These are phyloP conservation scores for Syzygium jambos DNA, from an alignment of 345 rosid species.

Conservation along the genomic window DNA sequence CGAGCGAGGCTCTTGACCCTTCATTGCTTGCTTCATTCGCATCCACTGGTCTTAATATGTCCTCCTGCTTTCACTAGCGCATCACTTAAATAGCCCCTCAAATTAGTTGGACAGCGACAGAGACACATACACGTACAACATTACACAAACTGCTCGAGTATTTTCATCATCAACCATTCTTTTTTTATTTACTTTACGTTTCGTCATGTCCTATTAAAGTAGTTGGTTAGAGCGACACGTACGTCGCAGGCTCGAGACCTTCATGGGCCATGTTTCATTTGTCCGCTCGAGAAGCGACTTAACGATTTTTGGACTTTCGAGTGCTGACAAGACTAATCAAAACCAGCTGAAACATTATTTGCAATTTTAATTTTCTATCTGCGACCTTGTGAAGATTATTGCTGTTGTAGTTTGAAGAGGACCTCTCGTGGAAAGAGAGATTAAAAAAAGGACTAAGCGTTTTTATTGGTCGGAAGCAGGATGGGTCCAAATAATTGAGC, in stretches of 20 bases:
- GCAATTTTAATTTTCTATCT: background rate
- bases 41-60: background rate
- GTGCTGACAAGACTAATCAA: background rate
- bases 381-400: background rate
- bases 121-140: background rate
- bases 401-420: background rate
- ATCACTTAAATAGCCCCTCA: background rate
- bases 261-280: background rate
- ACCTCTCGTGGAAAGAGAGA: background rate
- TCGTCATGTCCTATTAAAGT: background rate
- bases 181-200: background rate
- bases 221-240: background rate
- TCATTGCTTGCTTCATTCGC: background rate
- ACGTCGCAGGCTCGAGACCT: background rate
- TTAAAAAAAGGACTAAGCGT: background rate
- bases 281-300: background rate
- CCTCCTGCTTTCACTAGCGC: background rate
- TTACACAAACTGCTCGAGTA: background rate
- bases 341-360: background rate
- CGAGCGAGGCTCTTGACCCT: conserved; percentile 60
- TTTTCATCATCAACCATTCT: background rate
- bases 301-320: background rate
- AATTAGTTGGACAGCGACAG: background rate
- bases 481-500: conserved; percentile 19
- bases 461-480: background rate